phyloP scores from a whole-genome alignment of 768 basidiomycete genomes.

The Agaricus subrufescens region DNA sequence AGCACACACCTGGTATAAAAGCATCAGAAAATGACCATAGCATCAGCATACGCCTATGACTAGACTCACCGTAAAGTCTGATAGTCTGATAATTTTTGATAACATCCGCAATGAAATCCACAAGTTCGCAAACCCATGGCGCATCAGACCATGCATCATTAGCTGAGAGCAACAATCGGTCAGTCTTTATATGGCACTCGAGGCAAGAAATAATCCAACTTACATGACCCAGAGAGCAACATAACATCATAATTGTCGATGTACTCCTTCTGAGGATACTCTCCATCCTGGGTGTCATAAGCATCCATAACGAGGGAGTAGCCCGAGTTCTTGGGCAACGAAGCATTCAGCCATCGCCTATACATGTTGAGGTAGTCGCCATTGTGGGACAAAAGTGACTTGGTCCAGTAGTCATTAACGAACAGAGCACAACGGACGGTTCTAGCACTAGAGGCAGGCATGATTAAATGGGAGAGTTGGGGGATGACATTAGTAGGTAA shows the following conservation, averaged over 20 bases:
- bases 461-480: not conserved
- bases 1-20: conserved; percentile 68
- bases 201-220: not conserved
- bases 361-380: conserved; percentile 54
- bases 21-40: too few species aligned
- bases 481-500: too few species aligned
- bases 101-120: conserved; percentile 40
- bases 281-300: conserved; percentile 58
- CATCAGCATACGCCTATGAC: not conserved
- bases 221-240: conserved; percentile 81
- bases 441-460: not conserved
- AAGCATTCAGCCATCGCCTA: conserved; percentile 31
- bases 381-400: conserved; percentile 27
- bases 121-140: conserved; percentile 72
- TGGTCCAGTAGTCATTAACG: conserved; percentile 55
- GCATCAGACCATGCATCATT: conserved; percentile 69
- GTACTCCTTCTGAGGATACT: conserved; percentile 54
- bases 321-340: conserved; percentile 17
- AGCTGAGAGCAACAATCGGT: conserved; percentile 33
- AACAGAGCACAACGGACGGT: conserved; percentile 41
- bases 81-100: too few species aligned
- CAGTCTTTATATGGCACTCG: too few species aligned
- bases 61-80: conserved; percentile 44
- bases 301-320: conserved; percentile 46
- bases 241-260: conserved; percentile 62